Percentiles rank a stretch among this genome's conserved stretches.
Evolutionary conservation across 805 yeast species (phyloP).

Genomic region (Starmerella apicola): DNA sequence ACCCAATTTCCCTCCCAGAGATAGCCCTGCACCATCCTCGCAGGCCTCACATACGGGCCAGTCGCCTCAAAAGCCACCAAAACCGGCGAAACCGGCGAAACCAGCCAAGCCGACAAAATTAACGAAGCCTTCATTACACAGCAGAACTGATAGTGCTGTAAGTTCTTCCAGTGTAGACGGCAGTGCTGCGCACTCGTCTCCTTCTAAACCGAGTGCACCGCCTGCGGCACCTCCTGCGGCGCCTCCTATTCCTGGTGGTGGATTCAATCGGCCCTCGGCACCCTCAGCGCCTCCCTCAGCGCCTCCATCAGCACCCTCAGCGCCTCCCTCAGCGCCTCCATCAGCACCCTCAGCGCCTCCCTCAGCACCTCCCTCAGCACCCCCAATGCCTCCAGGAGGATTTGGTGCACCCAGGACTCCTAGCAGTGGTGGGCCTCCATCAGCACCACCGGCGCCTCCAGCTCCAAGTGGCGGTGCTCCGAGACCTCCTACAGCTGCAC

Average conservation of each 20-base stretch:
- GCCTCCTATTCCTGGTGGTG: slow-evolving; percentile 15
- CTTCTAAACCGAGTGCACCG: background rate
- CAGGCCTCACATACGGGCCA: background rate
- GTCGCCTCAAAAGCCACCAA: slow-evolving; percentile 10
- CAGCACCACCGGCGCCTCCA: slow-evolving; percentile 23
- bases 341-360: slow-evolving; percentile 23
- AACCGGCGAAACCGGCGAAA: slow-evolving; percentile 9
- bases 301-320: slow-evolving; percentile 1
- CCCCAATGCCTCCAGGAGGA: slow-evolving; percentile 6
- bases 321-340: slow-evolving; percentile 25
- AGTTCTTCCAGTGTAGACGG: slow-evolving; percentile 9
- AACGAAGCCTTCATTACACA: background rate
- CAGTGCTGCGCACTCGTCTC: background rate
- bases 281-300: background rate
- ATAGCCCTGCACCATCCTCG: slow-evolving; percentile 6
- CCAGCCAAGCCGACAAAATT: too few species aligned
- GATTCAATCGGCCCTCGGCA: too few species aligned
- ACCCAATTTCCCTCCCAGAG: background rate
- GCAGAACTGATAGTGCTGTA: slow-evolving; percentile 1
- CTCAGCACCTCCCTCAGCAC: slow-evolving; percentile 11
- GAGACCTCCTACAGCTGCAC: slow-evolving; percentile 18
- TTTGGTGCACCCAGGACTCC: slow-evolving; percentile 7
- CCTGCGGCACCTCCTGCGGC: background rate
- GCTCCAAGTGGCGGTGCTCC: slow-evolving; percentile 18
- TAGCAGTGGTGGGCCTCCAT: slow-evolving; percentile 13